Conservation (phyloP, 148 eudicot species). For the Amaranthus cruentus region DNA sequence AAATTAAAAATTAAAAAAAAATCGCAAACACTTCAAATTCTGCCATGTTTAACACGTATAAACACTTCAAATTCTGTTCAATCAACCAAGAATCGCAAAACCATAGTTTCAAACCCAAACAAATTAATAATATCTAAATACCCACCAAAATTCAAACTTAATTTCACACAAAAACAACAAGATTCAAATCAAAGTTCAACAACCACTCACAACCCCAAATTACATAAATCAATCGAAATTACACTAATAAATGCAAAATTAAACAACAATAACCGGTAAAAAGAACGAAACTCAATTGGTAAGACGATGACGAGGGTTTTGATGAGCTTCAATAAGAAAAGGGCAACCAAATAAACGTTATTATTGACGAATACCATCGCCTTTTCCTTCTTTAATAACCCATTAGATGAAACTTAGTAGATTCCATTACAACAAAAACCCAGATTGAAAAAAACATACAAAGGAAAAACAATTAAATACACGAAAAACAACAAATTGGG, state of each 20-base stretch:
- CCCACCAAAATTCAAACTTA: slow-evolving; percentile 2
- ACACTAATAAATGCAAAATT: too few species aligned
- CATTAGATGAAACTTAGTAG: slow-evolving; percentile 26
- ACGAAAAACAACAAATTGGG: background rate
- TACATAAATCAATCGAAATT: too few species aligned
- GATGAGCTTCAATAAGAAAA: slow-evolving; percentile 84
- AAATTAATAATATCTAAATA: slow-evolving; percentile 18
- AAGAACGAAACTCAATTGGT: slow-evolving; percentile 48
- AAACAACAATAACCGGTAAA: background rate
- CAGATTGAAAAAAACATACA: background rate
- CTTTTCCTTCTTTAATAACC: slow-evolving; percentile 27
- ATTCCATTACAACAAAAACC: slow-evolving; percentile 47
- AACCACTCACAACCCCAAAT: too few species aligned
- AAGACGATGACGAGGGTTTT: slow-evolving; percentile 91
- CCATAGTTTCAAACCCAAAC: slow-evolving; percentile 10
- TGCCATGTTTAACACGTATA: too few species aligned
- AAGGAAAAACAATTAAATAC: slow-evolving; percentile 11
- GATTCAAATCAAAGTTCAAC: background rate
- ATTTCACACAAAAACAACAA: background rate
- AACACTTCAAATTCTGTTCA: too few species aligned
- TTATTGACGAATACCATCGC: slow-evolving; percentile 4
- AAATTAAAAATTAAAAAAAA: too few species aligned
- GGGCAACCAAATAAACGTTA: slow-evolving; percentile 51
- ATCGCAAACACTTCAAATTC: too few species aligned
- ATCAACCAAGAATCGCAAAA: too few species aligned